A percentile compares a stretch with the other conserved stretches of the same genome.
phyloP scores from a whole-genome alignment of 768 basidiomycete genomes.

The Xerocomus spinulosus region DNA sequence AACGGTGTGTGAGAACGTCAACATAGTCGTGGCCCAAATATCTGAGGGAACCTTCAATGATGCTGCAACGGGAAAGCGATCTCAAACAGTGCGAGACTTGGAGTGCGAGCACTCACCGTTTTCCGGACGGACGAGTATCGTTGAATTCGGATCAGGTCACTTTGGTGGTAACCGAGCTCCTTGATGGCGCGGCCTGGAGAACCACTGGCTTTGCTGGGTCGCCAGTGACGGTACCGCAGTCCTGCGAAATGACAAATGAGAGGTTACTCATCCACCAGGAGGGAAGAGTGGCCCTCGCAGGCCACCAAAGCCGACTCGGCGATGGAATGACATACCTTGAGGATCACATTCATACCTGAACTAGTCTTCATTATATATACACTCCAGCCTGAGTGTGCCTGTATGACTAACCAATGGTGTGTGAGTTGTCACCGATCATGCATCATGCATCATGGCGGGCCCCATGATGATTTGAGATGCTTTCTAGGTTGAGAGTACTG shows the following conservation, averaged over 20 bases:
- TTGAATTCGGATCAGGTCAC: conserved; percentile 54
- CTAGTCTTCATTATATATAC: too few species aligned
- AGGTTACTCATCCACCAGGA: conserved; percentile 40
- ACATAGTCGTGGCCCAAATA: conserved; percentile 52
- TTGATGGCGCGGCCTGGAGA: conserved; percentile 46
- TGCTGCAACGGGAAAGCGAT: conserved; percentile 23
- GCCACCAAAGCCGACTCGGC: conserved; percentile 43
- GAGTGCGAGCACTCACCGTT: conserved; percentile 19
- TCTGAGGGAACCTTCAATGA: conserved; percentile 54
- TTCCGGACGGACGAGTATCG: conserved; percentile 40
- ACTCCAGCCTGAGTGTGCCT: too few species aligned
- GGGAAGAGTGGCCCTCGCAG: conserved; percentile 49
- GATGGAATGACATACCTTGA: conserved; percentile 38
- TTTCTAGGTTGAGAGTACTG: too few species aligned
- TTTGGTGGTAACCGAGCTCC: conserved; percentile 47
- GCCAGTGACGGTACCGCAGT: conserved; percentile 45
- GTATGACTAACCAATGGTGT: too few species aligned
- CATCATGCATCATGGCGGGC: too few species aligned
- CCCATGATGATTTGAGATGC: too few species aligned
- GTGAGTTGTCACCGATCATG: too few species aligned
- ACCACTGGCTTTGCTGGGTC: conserved; percentile 50
- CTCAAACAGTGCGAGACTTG: neutral
- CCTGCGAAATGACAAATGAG: conserved; percentile 18
- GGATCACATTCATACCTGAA: conserved; percentile 33
- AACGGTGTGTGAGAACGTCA: conserved; percentile 46